Evolutionary conservation across 176 grass and related monocot species (phyloP).

Genomic region (Panicum miliaceum): DNA sequence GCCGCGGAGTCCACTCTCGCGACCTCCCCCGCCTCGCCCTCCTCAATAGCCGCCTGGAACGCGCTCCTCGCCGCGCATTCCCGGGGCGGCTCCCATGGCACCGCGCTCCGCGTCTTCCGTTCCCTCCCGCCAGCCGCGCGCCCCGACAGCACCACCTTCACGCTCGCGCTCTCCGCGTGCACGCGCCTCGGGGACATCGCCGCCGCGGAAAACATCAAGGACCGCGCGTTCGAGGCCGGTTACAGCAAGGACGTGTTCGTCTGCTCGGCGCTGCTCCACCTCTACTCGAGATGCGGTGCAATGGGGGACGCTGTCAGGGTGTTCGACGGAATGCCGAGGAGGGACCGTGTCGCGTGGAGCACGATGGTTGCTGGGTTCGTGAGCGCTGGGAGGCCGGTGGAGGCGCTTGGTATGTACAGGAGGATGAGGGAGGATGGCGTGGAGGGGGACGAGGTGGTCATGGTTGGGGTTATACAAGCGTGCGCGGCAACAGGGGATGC

Average conservation of each 20-base stretch:
- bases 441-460: constrained; percentile 53
- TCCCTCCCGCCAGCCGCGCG: constrained; percentile 40
- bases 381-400: constrained; percentile 33
- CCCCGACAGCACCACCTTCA: constrained; percentile 75
- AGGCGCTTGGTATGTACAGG: constrained; percentile 60
- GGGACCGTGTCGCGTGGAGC: constrained; percentile 62
- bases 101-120: constrained; percentile 59
- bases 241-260: constrained; percentile 58
- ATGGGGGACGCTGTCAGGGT: constrained; percentile 52
- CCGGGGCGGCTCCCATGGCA: constrained; percentile 9
- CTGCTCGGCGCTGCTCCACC: constrained; percentile 61
- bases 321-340: constrained; percentile 65
- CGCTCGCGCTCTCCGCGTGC: constrained; percentile 64
- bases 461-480: constrained; percentile 52
- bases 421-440: constrained; percentile 49
- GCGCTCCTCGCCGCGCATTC: constrained; percentile 57
- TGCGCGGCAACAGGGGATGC: constrained; percentile 25
- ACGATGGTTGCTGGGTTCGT: constrained; percentile 68
- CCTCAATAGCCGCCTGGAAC: constrained; percentile 60
- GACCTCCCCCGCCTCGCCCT: neutral
- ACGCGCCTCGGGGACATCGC: constrained; percentile 50
- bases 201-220: constrained; percentile 43
- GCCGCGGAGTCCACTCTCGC: constrained; percentile 52
- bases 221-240: constrained; percentile 38
- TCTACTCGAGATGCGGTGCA: constrained; percentile 57